phyloP scores from a whole-genome alignment of 306 rosid species.

The Acacia acuminata region DNA sequence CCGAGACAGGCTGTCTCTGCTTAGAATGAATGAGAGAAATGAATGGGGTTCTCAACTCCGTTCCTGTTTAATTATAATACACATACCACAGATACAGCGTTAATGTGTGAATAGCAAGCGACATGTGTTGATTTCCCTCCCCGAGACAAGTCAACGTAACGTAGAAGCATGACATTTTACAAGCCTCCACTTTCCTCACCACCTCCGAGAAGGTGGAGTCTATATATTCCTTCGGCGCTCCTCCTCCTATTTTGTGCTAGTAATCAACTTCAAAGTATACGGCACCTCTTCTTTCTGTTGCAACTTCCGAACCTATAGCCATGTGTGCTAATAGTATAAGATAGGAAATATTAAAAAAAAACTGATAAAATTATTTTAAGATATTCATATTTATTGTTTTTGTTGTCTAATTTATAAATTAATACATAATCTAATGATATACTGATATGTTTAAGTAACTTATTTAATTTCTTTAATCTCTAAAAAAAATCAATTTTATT shows the following conservation, averaged over 20 bases:
- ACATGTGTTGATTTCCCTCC: not conserved
- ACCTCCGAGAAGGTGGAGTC: not conserved
- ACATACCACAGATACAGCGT: not conserved
- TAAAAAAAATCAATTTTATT: too few relatives aligned
- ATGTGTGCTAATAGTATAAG: not conserved
- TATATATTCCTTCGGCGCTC: not conserved
- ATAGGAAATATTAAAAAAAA: too few relatives aligned
- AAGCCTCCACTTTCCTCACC: not conserved
- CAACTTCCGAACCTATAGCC: not conserved
- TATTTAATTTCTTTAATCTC: rapidly evolving
- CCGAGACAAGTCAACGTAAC: not conserved
- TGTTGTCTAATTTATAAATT: too few relatives aligned
- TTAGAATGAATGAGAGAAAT: not conserved
- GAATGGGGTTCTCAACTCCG: not conserved
- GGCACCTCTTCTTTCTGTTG: not conserved
- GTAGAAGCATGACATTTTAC: not conserved
- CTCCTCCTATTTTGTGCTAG: not conserved
- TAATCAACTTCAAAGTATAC: not conserved
- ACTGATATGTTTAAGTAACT: too few relatives aligned
- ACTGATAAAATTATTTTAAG: too few relatives aligned
- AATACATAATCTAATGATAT: too few relatives aligned
- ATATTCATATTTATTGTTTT: too few relatives aligned
- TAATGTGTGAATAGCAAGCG: not conserved
- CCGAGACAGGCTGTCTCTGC: not conserved
- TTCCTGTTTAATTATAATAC: not conserved